Conservation (phyloP, 1,284 basidiomycete genomes). For the Termitomyces sp. region DNA sequence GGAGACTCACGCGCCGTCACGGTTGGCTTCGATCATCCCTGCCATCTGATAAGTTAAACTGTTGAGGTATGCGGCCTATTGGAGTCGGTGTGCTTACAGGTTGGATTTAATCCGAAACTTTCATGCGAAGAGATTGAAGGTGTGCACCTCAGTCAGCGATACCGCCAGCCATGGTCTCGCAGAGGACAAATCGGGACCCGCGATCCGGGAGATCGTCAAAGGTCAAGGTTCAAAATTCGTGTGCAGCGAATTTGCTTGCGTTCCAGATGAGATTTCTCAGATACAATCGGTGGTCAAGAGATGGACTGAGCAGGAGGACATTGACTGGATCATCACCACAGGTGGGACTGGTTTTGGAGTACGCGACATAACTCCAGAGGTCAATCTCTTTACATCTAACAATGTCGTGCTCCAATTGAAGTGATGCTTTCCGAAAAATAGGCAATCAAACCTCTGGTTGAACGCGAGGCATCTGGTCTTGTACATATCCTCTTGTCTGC, state of each 20-base stretch:
- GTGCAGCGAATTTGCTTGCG: constrained; percentile 35
- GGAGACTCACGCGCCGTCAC: not conserved
- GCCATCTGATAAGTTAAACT: not conserved
- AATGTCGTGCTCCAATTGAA: not conserved
- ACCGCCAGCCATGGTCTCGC: constrained; percentile 48
- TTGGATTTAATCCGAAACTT: constrained; percentile 15
- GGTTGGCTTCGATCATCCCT: not conserved
- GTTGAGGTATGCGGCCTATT: constrained; percentile 18
- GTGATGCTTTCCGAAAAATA: constrained; percentile 21
- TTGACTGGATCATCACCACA: constrained; percentile 77
- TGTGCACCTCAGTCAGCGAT: constrained; percentile 54
- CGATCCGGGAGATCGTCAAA: constrained; percentile 47
- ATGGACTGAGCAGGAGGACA: constrained; percentile 38
- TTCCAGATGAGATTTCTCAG: constrained; percentile 56
- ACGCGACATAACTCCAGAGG: constrained; percentile 80
- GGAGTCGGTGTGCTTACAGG: constrained; percentile 32
- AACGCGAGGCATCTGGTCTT: constrained; percentile 73
- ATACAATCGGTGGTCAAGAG: constrained; percentile 45
- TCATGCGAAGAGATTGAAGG: constrained; percentile 8
- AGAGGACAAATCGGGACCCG: constrained; percentile 64
- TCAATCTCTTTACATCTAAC: constrained; percentile 23
- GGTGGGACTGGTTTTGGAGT: constrained; percentile 85
- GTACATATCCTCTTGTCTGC: constrained; percentile 68
- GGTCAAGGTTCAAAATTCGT: constrained; percentile 31
- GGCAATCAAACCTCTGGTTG: constrained; percentile 70